Conservation (phyloP, 163 green algal species). For the Scenedesmus sp. region DNA sequence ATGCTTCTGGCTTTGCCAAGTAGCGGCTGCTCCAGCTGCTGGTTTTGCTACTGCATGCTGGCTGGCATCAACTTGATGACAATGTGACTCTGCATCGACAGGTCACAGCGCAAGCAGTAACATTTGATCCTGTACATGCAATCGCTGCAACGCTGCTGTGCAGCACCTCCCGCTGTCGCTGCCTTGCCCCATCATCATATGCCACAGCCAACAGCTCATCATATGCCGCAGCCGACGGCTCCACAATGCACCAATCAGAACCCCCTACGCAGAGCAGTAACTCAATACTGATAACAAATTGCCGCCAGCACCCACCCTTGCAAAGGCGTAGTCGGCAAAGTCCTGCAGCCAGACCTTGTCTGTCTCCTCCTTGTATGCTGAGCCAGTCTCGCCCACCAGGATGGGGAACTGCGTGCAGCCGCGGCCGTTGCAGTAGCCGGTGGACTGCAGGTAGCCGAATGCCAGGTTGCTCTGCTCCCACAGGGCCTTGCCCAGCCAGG, state of each 20-base stretch:
- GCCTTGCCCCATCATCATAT: too few species aligned
- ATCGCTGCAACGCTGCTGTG: too few species aligned
- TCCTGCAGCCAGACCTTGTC: constrained; percentile 55
- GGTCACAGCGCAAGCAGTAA: too few species aligned
- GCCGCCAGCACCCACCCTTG: constrained; percentile 33
- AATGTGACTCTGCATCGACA: too few species aligned
- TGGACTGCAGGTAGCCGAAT: constrained; percentile 51
- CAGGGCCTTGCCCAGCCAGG: constrained; percentile 27
- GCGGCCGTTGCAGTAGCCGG: constrained; percentile 13
- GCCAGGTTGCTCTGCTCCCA: constrained; percentile 33
- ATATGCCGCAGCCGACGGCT: too few species aligned
- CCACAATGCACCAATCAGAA: too few species aligned
- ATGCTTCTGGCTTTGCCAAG: too few species aligned
- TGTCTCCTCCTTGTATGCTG: constrained; percentile 1
- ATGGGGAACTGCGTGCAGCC: constrained; percentile 50
- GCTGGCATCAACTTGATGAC: too few species aligned
- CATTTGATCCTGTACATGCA: too few species aligned
- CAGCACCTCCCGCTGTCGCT: too few species aligned
- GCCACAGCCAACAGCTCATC: too few species aligned
- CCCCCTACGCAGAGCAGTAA: neutral
- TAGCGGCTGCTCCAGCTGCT: neutral
- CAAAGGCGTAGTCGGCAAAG: constrained; percentile 47
- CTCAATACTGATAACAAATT: neutral
- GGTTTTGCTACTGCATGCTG: neutral
- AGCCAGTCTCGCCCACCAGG: constrained; percentile 52